These are phyloP conservation scores for Staphylotrichum longicolle DNA, from an alignment of 495 filamentous ascomycete genomes.

Conservation along the genomic window DNA sequence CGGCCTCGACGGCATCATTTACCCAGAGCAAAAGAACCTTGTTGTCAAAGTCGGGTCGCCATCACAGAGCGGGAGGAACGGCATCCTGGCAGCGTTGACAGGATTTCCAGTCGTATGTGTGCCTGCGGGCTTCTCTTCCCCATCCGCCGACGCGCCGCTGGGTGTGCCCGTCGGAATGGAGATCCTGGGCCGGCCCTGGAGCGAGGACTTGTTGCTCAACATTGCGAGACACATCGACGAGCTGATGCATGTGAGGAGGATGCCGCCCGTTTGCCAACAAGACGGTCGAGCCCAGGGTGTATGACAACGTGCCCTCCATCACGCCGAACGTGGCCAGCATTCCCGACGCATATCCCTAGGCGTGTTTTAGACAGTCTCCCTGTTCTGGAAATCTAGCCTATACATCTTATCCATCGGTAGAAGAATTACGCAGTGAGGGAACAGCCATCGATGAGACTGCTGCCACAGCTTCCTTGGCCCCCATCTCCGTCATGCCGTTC, in stretches of 20 bases:
- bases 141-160: constrained; percentile 45
- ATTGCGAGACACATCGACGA: constrained; percentile 44
- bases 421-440: too few species aligned
- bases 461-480: too few species aligned
- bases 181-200: constrained; percentile 56
- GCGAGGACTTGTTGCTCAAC: constrained; percentile 53
- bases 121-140: constrained; percentile 47
- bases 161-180: constrained; percentile 66
- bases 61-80: constrained; percentile 59
- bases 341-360: constrained; percentile 45
- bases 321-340: constrained; percentile 42
- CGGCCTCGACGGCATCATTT: constrained; percentile 57
- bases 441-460: too few species aligned
- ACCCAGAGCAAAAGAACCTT: constrained; percentile 64
- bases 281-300: constrained; percentile 35
- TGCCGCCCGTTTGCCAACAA: constrained; percentile 42
- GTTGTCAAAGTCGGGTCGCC: constrained; percentile 56
- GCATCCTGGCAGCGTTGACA: constrained; percentile 62
- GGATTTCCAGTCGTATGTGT: constrained; percentile 62
- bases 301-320: constrained; percentile 43
- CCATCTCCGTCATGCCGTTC: too few species aligned
- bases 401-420: too few species aligned
- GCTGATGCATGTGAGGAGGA: constrained; percentile 46
- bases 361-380: constrained; percentile 11
- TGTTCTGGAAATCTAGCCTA: too few species aligned